Conservation (phyloP, 139 green algal genomes). For the Chlorella sp. region DNA sequence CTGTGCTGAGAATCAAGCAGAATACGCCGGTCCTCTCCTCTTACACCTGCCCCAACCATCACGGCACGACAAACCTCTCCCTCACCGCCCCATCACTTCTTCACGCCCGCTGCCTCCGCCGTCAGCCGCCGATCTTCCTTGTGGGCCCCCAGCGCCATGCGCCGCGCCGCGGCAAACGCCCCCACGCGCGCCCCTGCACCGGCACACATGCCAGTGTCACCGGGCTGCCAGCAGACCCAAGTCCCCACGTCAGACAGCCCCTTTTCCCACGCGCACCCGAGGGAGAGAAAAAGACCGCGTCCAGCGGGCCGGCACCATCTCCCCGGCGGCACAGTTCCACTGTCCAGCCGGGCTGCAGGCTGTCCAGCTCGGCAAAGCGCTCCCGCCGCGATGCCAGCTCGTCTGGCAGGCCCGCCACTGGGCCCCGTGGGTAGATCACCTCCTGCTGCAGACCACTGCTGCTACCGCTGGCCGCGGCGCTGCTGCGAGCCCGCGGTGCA, state of each 20-base stretch:
- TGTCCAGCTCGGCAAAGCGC: slow-evolving; percentile 87
- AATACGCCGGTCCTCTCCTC: too few relatives aligned
- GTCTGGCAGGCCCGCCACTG: slow-evolving; percentile 73
- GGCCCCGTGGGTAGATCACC: slow-evolving; percentile 70
- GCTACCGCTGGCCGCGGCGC: neutral
- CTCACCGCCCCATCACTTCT: neutral
- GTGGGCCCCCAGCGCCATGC: slow-evolving; percentile 62
- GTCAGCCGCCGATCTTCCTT: slow-evolving; percentile 43
- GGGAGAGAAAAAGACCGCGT: slow-evolving; percentile 86
- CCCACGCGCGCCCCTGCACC: slow-evolving; percentile 63
- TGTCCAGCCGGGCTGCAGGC: slow-evolving; percentile 78
- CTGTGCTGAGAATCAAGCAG: too few relatives aligned
- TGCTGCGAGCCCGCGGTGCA: neutral
- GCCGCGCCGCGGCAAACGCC: slow-evolving; percentile 68
- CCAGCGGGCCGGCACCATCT: slow-evolving; percentile 59
- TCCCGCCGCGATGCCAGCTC: slow-evolving; percentile 71
- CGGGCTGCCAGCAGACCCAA: too few relatives aligned
- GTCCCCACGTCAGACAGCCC: too few relatives aligned
- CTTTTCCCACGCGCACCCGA: too few relatives aligned
- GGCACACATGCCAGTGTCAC: too few relatives aligned
- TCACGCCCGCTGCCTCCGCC: neutral
- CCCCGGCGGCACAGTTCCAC: slow-evolving; percentile 71
- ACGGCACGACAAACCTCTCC: too few relatives aligned
- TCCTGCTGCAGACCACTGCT: neutral
- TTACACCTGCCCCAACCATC: too few relatives aligned